Conservation (phyloP, 2,329 filamentous ascomycete genomes). For the Talaromyces sp. region DNA sequence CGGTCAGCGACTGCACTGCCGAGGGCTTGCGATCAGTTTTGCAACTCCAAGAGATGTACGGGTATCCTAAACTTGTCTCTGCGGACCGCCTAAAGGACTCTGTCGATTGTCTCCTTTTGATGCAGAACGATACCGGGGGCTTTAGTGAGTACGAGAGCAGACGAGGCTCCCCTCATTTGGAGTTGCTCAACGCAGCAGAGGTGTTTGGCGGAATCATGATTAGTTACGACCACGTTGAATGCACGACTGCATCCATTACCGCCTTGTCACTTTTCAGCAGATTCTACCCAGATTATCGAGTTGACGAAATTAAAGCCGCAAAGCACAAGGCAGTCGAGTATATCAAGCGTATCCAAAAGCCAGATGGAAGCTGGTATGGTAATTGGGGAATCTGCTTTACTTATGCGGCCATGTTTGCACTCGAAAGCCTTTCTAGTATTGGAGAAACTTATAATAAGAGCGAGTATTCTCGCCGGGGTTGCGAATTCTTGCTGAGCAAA, state of each 20-base stretch:
- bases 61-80: conserved; percentile 70
- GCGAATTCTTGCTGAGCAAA: conserved; percentile 78
- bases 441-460: conserved; percentile 80
- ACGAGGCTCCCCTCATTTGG: conserved; percentile 72
- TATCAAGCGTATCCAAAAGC: conserved; percentile 73
- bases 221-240: conserved; percentile 97
- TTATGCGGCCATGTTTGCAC: conserved; percentile 93
- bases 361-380: conserved; percentile 95
- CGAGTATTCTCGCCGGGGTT: conserved; percentile 67
- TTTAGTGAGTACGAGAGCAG: conserved; percentile 87
- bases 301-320: conserved; percentile 69
- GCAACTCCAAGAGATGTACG: conserved; percentile 72
- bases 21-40: conserved; percentile 87
- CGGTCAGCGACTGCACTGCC: conserved; percentile 89
- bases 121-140: conserved; percentile 83
- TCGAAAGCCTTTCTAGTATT: conserved; percentile 77
- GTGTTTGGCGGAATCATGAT: conserved; percentile 98
- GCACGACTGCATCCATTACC: conserved; percentile 90
- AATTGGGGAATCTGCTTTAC: conserved; percentile 98
- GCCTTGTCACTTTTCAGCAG: conserved; percentile 77
- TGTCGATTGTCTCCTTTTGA: conserved; percentile 83
- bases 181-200: conserved; percentile 89
- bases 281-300: conserved; percentile 76
- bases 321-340: conserved; percentile 72
- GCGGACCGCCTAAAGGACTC: conserved; percentile 80